Conservation (phyloP, 805 yeast genomes). For the Kluyveromyces nonfermentans region DNA sequence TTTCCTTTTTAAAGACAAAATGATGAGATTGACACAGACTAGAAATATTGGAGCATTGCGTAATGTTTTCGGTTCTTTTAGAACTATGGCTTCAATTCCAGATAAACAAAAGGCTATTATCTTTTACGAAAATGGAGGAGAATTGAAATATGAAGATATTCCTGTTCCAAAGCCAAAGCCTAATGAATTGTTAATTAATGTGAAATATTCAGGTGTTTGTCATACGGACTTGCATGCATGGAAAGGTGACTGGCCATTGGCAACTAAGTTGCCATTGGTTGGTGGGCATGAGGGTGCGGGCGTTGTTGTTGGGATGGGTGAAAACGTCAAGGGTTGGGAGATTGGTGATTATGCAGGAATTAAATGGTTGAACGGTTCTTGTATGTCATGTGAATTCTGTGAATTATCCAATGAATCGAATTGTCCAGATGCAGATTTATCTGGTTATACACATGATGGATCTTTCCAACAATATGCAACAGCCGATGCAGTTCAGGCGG, state of each 20-base stretch:
- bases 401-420: conserved; percentile 50
- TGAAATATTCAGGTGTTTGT: conserved; percentile 67
- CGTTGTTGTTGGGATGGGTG: conserved; percentile 55
- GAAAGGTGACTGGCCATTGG: conserved; percentile 66
- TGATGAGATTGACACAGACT: conserved; percentile 2
- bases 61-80: not conserved
- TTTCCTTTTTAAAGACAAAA: not conserved
- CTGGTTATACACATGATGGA: conserved; percentile 69
- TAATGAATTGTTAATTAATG: conserved; percentile 53
- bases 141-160: conserved; percentile 40
- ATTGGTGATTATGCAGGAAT: conserved; percentile 60
- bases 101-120: conserved; percentile 42
- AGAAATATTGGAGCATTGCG: conserved; percentile 1
- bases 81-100: conserved; percentile 30
- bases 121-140: conserved; percentile 40
- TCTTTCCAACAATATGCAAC: conserved; percentile 61
- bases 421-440: conserved; percentile 59
- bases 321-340: conserved; percentile 48
- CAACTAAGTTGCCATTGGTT: conserved; percentile 48
- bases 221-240: conserved; percentile 70
- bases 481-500: conserved; percentile 57
- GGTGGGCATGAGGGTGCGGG: conserved; percentile 76
- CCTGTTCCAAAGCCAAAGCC: conserved; percentile 55
- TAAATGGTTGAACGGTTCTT: conserved; percentile 62
- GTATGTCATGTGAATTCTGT: conserved; percentile 57